Percentiles rank a stretch among this genome's conserved stretches.
Conservation (phyloP, 139 green algal species). For the Chlamydomonas sphaeroides region DNA sequence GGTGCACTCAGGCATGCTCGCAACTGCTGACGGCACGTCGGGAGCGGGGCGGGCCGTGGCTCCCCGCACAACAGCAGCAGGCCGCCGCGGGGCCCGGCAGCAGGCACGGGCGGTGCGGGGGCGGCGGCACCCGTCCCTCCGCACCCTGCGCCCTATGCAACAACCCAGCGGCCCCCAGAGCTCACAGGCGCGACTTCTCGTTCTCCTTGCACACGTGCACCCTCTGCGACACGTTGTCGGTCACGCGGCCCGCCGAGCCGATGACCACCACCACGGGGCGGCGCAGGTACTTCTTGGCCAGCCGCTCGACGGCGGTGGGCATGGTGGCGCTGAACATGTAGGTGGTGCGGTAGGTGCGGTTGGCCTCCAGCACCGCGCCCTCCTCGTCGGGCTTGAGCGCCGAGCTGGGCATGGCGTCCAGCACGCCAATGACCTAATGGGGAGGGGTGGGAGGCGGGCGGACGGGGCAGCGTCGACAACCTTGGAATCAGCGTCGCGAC, state of each 20-base stretch:
- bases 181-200: conserved; percentile 36
- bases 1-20: too few relatives aligned
- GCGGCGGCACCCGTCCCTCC: too few relatives aligned
- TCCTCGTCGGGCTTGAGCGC: conserved; percentile 95
- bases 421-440: conserved; percentile 82
- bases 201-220: conserved; percentile 71
- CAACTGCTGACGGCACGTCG: too few relatives aligned
- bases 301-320: conserved; percentile 90
- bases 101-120: too few relatives aligned
- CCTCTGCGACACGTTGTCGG: conserved; percentile 91
- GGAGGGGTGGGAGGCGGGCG: neutral
- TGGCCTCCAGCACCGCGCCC: conserved; percentile 68
- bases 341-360: conserved; percentile 92
- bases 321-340: conserved; percentile 99
- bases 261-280: conserved; percentile 91
- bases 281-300: conserved; percentile 78
- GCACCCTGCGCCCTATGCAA: too few relatives aligned
- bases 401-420: conserved; percentile 92
- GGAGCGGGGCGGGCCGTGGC: too few relatives aligned
- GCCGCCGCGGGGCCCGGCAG: too few relatives aligned
- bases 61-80: too few relatives aligned
- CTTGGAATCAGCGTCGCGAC: too few relatives aligned
- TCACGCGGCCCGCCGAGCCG: conserved; percentile 85
- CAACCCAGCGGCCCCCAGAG: too few relatives aligned
- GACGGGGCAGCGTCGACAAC: too few relatives aligned